Evolutionary conservation across 495 filamentous ascomycete genomes (phyloP).

Genomic region (Aspergillus bridgeri): DNA sequence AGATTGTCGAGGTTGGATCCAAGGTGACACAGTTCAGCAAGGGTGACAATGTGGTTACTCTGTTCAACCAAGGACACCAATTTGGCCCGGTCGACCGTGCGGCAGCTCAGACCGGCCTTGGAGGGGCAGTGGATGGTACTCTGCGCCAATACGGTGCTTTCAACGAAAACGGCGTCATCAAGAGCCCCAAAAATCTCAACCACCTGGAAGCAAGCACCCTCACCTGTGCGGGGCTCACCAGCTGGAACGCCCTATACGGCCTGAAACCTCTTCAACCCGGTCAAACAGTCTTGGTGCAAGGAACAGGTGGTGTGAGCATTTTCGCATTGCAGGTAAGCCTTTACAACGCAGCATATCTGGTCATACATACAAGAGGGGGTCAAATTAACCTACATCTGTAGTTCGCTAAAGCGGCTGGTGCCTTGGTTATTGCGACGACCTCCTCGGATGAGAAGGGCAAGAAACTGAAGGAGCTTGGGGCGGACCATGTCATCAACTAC

Average conservation of each 20-base stretch:
- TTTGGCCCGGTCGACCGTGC: constrained; percentile 50
- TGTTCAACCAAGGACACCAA: constrained; percentile 78
- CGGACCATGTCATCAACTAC: constrained; percentile 79
- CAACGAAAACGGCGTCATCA: constrained; percentile 65
- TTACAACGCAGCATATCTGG: background rate
- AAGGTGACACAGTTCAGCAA: constrained; percentile 64
- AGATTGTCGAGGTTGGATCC: constrained; percentile 63
- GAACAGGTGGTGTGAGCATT: constrained; percentile 77
- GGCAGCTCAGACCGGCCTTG: constrained; percentile 55
- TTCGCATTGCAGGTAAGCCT: constrained; percentile 66
- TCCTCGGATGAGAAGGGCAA: constrained; percentile 64
- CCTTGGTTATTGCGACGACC: constrained; percentile 76
- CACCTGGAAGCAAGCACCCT: constrained; percentile 64
- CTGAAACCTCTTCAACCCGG: constrained; percentile 63
- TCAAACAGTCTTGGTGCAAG: constrained; percentile 70
- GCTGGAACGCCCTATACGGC: constrained; percentile 81
- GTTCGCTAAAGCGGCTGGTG: constrained; percentile 83
- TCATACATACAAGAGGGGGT: background rate
- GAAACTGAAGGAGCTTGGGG: constrained; percentile 66
- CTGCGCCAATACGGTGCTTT: constrained; percentile 70
- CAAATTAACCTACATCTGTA: constrained; percentile 21
- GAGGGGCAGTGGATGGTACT: constrained; percentile 67
- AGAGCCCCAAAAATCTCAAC: constrained; percentile 58
- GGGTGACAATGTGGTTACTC: constrained; percentile 69
- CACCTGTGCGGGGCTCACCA: constrained; percentile 70